These are phyloP conservation scores for Mucor irregularis DNA, from an alignment of 371 early-diverging fungal genomes.

Conservation along the genomic window DNA sequence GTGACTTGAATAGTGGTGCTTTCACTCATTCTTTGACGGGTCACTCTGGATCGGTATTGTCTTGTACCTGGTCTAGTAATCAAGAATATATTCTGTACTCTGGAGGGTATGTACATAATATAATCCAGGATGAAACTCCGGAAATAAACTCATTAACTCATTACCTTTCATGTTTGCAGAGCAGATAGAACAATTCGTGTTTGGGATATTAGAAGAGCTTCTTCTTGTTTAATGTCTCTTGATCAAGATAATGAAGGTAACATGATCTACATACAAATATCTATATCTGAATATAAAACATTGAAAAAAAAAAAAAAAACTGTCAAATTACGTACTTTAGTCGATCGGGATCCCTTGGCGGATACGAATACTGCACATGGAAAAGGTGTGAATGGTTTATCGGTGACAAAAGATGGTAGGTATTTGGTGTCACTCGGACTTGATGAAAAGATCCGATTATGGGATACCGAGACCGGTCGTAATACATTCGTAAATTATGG, in stretches of 20 bases:
- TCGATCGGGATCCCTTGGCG: slow-evolving; percentile 38
- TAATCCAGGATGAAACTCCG: too few species aligned
- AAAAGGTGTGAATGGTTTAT: slow-evolving; percentile 68
- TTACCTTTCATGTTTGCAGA: slow-evolving; percentile 28
- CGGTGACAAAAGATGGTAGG: slow-evolving; percentile 64
- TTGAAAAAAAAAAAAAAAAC: too few species aligned
- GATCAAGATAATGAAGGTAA: slow-evolving; percentile 62
- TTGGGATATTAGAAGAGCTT: slow-evolving; percentile 85
- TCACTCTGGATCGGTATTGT: slow-evolving; percentile 69
- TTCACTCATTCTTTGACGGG: slow-evolving; percentile 75
- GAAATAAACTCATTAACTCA: background rate
- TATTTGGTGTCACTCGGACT: slow-evolving; percentile 67
- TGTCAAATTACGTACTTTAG: too few species aligned
- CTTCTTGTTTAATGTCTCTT: slow-evolving; percentile 56
- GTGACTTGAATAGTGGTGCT: slow-evolving; percentile 79
- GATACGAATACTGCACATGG: slow-evolving; percentile 69
- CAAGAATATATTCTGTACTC: slow-evolving; percentile 79
- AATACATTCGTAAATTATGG: slow-evolving; percentile 72
- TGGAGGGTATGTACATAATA: slow-evolving; percentile 61
- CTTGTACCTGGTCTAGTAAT: slow-evolving; percentile 81
- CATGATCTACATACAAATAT: too few species aligned
- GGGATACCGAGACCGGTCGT: slow-evolving; percentile 74
- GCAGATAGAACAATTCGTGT: slow-evolving; percentile 65
- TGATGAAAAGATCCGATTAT: slow-evolving; percentile 77
- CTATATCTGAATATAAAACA: too few species aligned